Evolutionary conservation across 225 moss, liverwort and hornwort species (phyloP), one percentile per base, ranked within the genome.

Genomic region (Marchantia polymorpha): DNA sequence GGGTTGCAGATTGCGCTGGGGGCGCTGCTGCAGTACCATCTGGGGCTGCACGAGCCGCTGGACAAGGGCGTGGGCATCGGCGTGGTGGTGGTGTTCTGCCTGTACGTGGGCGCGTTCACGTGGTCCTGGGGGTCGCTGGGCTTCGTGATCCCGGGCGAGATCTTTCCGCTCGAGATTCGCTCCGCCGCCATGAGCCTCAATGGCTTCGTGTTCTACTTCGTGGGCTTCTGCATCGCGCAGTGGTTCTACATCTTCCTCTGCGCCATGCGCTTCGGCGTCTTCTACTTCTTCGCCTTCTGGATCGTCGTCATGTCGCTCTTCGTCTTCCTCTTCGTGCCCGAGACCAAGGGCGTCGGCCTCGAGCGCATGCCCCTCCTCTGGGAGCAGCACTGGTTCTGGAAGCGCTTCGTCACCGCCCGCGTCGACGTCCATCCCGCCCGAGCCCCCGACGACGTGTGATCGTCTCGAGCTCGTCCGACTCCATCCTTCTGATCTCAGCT

Each of bases 301-400:
- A 69, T 86, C 0, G 11, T 83, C 9, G 63, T 86, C 46, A 80
- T 86, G 79, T 83, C 85, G 22, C 55, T 83, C 27, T 52, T 77
- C 30, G 64, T 83, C 11, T 75, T 73, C 31, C 26, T 80, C 23
- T 75, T 86, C 19, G 30, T 86, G 25, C 85, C 85, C 0, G 85
- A 86, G 47, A 83, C 81, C 3, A 80, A 72, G 7, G 39, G 69
- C 12, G 80, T 86, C 19, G 79, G 75, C 1, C 48, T 80, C 0
- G 85, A 86, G 76, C 70, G 76, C 20, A 76, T 74, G 56, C 19
- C n/a, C 50, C 31, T 25, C 16, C 22, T 86, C 31, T 86, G 83
- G 83, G 39, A 54, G 8, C 29, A 20, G 0, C 85, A 86, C n/a
- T 86, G 85, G 85, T 86, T 83, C 56, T 86, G 85, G 85, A 83